Evolutionary conservation across 768 basidiomycete genomes (phyloP), one percentile per base, ranked within the genome.

Genomic region (Heimioporus sp.): DNA sequence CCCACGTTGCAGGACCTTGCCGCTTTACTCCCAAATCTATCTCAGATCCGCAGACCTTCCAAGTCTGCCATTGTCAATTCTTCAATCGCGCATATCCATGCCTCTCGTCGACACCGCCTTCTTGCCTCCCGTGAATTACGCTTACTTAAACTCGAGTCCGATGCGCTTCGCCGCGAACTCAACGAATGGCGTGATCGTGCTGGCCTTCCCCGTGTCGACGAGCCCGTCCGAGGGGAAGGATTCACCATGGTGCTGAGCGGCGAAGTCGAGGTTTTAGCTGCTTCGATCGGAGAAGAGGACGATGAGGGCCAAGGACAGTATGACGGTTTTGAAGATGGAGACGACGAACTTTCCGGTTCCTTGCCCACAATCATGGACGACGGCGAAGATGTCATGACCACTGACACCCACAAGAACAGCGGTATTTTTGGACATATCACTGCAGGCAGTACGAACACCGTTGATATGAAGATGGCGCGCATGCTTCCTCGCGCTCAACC

Each of bases 41-140:
- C 89, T 11, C 82, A 90, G 64, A 89, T 93, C 69, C 87, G 94
- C 57, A 85, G 96, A 30, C 97, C 97, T 0, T 93, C 90, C 67
- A 99, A 99, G 73, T 91, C 91, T 5, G 88, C 90, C 54, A 98
- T 98, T 69, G 95, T 99, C 71, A 97, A 97, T 71, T 92, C 90
- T 32, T 90, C 88, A 41, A 97, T 98, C 67, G 85, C 92, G 2
- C 89, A 92, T 64, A 83, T 94, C 54, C 86, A 89, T 63, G 81
- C 87, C 19, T 87, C 90, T 37, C 83, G 91, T 44, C 80, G 90
- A 39, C 88, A 92, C 64, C 85, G 91, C 44, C 73, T 86, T 17
- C 77, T 93, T 56, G 92, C 92, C 15, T 80, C 90, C 10, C 82
- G 86, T 55, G 90, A 95, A 66, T 78, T 97, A 32, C 86, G 92